Base-by-base conservation (phyloP, 208 protist species). In the Trypanosoma theileri region DNA sequence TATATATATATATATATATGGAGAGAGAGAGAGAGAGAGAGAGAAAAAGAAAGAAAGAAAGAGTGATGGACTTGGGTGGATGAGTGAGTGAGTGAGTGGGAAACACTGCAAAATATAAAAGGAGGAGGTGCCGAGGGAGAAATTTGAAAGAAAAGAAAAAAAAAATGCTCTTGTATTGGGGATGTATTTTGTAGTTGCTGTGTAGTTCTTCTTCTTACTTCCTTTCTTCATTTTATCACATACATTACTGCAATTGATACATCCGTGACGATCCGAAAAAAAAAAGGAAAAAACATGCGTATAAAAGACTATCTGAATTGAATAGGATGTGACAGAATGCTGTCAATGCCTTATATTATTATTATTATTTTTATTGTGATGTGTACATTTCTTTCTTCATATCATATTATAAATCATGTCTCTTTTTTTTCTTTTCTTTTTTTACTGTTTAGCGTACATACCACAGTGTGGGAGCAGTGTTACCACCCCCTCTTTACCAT, bases 311-410 rank as follows among this genome's bases (percentile, higher is more conserved):
- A 35, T 35, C 28, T 35, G 28, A 35, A n/a, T n/a, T n/a, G n/a
- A 35, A 35, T 35, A 35, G 28, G 28, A 35, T 35, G 28, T 35
- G 28, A 35, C 28, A 35, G 28, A 35, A 35, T 35, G 28, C 28
- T 35, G n/a, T 62, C 31, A n/a, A 13, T 66, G 11, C 63, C 3
- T 72, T 57, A 17, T 60, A 24, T 35, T 62, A 46, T 71, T 22
- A 48, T 21, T 48, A 59, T 26, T 52, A 50, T 61, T 51, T 24
- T 24, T 56, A 46, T 28, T 46, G 42, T 56, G 8, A 17, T 69
- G 13, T 48, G 16, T 22, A 60, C 24, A 35, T 35, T 35, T 35
- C 1, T 35, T 35, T 35, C 1, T 35, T 35, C 28, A 8, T 35
- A 6, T 35, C 28, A 35, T 35, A 8, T 8, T 35, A 35, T 35